Base-by-base conservation (phyloP, 192 early-diverging fungal species). In the Rhizophagus sp. region DNA sequence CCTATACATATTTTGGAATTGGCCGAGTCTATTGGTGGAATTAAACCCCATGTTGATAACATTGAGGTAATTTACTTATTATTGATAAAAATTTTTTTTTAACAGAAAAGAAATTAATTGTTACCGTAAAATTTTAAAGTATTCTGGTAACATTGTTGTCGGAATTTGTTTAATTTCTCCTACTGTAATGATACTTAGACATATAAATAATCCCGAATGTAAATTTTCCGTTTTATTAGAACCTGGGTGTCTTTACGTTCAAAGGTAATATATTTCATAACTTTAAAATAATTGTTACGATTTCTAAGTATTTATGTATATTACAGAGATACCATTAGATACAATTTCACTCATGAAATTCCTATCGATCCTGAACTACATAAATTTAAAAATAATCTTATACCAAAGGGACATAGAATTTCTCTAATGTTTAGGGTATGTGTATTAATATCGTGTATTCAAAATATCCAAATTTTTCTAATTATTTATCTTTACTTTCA, bases 1-100 rank as follows among this genome's bases (percentile, higher is more conserved):
- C 86, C 91, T 13, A 91, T 92, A 13, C 95, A 96, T 81, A 90
- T 96, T 47, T 84, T 96, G 78, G 95, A 96, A 68, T 84, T 96
- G 17, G 81, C 87, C 4, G 84, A 89, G 2, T 73, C 52, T 22
- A 57, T 57, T 57, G 91, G 93, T 49, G 93, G 92, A 64, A 96
- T 96, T 76, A 87, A 89, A 82, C 88, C 92, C 9, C 95, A 96
- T 81, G 90, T 96, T 5, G 95, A 96, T 81, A 94, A 96, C 77
- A 77, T 91, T 11, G 90, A 93, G 39, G 94, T 79, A 68, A n/a
- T 44, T 52, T n/a, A 25, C 11, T 7, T 36, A 9, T 47, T 47
- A 12, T 12, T 12, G 44, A 10, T 12, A 47, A 47, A 47, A 47
- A 7, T 36, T 36, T 36, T 41, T 41, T 41, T 47, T 47, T 12